Base-by-base conservation (phyloP, 768 basidiomycete genomes). In the Pleurotus sapidus region DNA sequence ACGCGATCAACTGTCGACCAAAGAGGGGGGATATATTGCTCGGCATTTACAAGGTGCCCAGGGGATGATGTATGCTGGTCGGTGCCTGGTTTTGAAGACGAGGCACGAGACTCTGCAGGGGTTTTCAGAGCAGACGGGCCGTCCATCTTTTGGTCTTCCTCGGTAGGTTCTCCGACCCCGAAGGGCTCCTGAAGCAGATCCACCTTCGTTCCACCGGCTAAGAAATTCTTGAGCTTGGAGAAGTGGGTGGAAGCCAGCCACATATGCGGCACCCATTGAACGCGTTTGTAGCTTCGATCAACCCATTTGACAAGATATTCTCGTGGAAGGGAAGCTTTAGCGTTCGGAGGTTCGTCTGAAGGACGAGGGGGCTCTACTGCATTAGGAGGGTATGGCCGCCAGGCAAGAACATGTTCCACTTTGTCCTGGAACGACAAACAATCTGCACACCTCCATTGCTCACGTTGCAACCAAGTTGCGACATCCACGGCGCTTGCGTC, bases 1-100 rank as follows among this genome's bases (percentile, higher is more conserved):
- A 98, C 78, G n/a, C 95, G 87, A 65, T 96, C 95, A n/a, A 93
- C 77, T 0, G 89, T 93, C 70, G 86, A 88, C 96, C 96, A 98
- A 5, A 82, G 76, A 0, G 72, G 73, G 5, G 94, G 93, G 18
- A 98, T 88, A 57, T 83, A 79, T 14, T 71, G 73, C 62, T 90
- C 85, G 2, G 94, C 95, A 55, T 94, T 86, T 0, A 81, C 78
- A 24, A 84, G 68, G 30, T 92, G 66, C 38, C 71, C 73, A 48
- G 66, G 65, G 0, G 73, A 64, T 9, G 70, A 67, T 17, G 60
- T 42, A 45, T 61, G 60, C 25, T 66, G 60, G 12, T 60, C 64
- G 15, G 61, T 63, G 45, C 70, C 69, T 18, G 70, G 65, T 58
- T 77, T 74, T 18, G 61, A 51, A 30, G 71, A 72, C 0, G 74